These are phyloP conservation scores for Lathyrus tuberosus DNA, from an alignment of 306 rosid species.

Conservation along the genomic window DNA sequence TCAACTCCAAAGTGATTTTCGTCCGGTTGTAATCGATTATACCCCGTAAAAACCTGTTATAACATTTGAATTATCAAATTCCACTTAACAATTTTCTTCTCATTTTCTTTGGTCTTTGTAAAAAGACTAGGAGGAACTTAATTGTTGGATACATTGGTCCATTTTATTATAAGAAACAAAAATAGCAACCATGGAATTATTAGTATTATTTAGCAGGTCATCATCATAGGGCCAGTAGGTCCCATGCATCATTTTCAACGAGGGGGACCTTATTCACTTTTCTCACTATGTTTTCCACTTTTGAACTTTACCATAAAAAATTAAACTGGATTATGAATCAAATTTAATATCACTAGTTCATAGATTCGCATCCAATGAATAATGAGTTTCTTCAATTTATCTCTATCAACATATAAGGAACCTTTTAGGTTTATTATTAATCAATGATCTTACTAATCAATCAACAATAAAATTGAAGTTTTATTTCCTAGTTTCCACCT, in stretches of 20 bases:
- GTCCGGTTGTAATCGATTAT: no score
- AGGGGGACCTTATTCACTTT: constrained; percentile 59
- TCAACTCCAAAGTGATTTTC: no score
- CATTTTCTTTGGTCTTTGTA: no score
- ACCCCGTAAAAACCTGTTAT: no score
- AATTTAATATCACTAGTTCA: constrained; percentile 26
- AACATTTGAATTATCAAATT: no score
- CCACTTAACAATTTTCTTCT: no score
- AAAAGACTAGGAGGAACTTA: not conserved
- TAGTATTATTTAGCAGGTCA: constrained; percentile 41
- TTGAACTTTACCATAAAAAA: constrained; percentile 37
- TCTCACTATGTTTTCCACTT: constrained; percentile 44
- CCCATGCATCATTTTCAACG: constrained; percentile 48
- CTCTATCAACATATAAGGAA: constrained; percentile 30
- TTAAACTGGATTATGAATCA: not conserved
- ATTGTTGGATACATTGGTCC: not conserved
- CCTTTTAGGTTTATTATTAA: constrained; percentile 43
- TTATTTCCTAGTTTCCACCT: constrained; percentile 13
- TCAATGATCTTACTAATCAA: constrained; percentile 41
- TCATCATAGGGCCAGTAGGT: constrained; percentile 45
- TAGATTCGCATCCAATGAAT: constrained; percentile 31
- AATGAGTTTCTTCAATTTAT: not conserved
- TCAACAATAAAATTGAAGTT: constrained; percentile 16
- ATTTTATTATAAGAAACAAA: constrained; percentile 43
- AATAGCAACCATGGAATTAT: constrained; percentile 52